These are phyloP conservation scores for Aureobasidium sp. DNA, from an alignment of 2,329 filamentous ascomycete genomes.

Conservation along the genomic window DNA sequence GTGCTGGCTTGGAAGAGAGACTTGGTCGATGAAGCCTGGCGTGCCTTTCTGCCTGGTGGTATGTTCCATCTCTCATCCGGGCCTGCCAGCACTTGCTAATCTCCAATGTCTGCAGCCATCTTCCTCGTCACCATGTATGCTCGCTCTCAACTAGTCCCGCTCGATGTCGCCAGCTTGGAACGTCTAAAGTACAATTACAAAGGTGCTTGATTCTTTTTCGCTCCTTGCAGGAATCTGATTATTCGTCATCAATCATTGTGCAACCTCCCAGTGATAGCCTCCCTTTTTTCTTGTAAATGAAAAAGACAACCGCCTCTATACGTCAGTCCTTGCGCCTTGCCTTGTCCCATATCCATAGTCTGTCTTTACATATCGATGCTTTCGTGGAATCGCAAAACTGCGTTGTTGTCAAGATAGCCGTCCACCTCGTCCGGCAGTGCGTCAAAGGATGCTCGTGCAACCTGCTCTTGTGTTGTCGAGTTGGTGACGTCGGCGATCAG, in stretches of 20 bases:
- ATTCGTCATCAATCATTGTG: neutral
- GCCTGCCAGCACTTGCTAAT: conserved; percentile 22
- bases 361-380: conserved; percentile 52
- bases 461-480: conserved; percentile 28
- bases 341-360: neutral
- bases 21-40: conserved; percentile 24
- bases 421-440: conserved; percentile 74
- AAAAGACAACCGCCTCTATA: neutral
- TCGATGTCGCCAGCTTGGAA: conserved; percentile 61
- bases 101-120: conserved; percentile 38
- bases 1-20: conserved; percentile 30
- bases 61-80: conserved; percentile 21
- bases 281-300: neutral
- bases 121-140: conserved; percentile 55
- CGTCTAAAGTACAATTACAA: conserved; percentile 60
- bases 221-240: neutral
- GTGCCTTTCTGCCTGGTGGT: conserved; percentile 34
- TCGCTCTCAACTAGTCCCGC: conserved; percentile 58
- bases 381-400: conserved; percentile 87
- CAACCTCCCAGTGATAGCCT: neutral
- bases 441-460: conserved; percentile 45
- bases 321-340: neutral
- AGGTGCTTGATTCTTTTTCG: conserved; percentile 45
- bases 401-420: conserved; percentile 76
- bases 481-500: conserved; percentile 74